Conservation (phyloP, 2,329 filamentous ascomycete genomes). For the Furcasterigmium sp. region DNA sequence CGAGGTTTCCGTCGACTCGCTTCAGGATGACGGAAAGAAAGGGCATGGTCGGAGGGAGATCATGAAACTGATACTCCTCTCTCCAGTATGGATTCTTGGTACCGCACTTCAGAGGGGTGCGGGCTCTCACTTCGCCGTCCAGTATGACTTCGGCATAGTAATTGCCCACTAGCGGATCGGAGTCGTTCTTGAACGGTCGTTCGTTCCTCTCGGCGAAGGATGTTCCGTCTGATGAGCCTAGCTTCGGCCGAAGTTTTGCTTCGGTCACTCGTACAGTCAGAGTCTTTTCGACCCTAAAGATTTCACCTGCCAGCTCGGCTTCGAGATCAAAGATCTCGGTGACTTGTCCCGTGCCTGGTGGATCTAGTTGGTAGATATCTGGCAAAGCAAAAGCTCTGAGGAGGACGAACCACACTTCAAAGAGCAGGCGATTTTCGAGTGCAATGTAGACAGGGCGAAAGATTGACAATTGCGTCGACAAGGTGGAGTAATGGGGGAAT, state of each 20-base stretch:
- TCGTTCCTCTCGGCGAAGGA: conserved; percentile 14
- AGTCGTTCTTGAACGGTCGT: conserved; percentile 25
- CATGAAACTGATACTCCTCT: conserved; percentile 72
- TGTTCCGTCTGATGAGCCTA: conserved; percentile 11
- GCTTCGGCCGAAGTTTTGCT: conserved; percentile 49
- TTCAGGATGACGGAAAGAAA: conserved; percentile 69
- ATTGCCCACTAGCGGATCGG: conserved; percentile 53
- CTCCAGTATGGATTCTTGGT: conserved; percentile 77
- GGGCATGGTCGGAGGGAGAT: conserved; percentile 65
- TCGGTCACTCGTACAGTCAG: conserved; percentile 55
- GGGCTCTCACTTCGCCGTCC: conserved; percentile 72
- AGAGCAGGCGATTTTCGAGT: conserved; percentile 80
- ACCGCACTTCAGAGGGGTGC: conserved; percentile 66
- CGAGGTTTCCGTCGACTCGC: conserved; percentile 47
- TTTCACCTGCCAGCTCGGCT: conserved; percentile 37
- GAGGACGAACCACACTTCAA: conserved; percentile 95
- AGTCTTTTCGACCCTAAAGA: conserved; percentile 59
- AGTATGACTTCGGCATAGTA: conserved; percentile 76
- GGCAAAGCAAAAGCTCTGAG: conserved; percentile 87
- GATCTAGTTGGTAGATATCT: conserved; percentile 70
- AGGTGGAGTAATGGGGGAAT: conserved; percentile 84
- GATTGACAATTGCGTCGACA: conserved; percentile 66
- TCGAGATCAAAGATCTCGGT: conserved; percentile 31
- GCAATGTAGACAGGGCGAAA: conserved; percentile 87
- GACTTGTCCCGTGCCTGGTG: conserved; percentile 32